Evolutionary conservation across 495 filamentous ascomycete species (phyloP).

Genomic region (Aspergillus kassunensis): DNA sequence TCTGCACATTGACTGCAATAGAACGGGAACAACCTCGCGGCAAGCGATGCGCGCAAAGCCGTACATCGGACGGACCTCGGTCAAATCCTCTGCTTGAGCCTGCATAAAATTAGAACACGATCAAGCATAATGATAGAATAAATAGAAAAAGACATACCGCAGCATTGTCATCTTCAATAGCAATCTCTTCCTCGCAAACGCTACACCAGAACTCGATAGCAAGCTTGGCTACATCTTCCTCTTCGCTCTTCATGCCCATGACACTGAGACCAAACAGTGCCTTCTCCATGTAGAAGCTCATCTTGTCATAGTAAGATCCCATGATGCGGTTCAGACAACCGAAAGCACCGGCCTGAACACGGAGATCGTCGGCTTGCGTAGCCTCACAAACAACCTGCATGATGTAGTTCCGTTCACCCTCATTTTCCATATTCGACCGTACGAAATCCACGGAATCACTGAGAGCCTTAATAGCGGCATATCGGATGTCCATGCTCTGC

Average conservation of each 20-base stretch:
- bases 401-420: conserved; percentile 98
- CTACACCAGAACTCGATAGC: conserved; percentile 99
- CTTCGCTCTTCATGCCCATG: conserved; percentile 95
- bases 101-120: conserved; percentile 15
- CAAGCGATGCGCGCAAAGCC: conserved; percentile 89
- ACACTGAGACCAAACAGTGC: conserved; percentile 97
- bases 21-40: conserved; percentile 85
- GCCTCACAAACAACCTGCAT: conserved; percentile 99
- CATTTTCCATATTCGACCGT: conserved; percentile 95
- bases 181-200: conserved; percentile 96
- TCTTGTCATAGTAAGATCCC: conserved; percentile 97
- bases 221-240: conserved; percentile 96
- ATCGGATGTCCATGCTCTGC: conserved; percentile 79
- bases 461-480: conserved; percentile 87
- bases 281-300: conserved; percentile 99
- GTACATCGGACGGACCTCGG: conserved; percentile 82
- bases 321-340: conserved; percentile 98
- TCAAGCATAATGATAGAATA: background rate
- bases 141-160: conserved; percentile 59
- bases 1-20: conserved; percentile 83
- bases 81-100: conserved; percentile 64
- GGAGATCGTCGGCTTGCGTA: conserved; percentile 81
- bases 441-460: conserved; percentile 98
- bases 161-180: conserved; percentile 93
- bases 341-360: conserved; percentile 92